These are phyloP conservation scores for Albizia julibrissin DNA, from an alignment of 306 rosid genomes.

Conservation along the genomic window DNA sequence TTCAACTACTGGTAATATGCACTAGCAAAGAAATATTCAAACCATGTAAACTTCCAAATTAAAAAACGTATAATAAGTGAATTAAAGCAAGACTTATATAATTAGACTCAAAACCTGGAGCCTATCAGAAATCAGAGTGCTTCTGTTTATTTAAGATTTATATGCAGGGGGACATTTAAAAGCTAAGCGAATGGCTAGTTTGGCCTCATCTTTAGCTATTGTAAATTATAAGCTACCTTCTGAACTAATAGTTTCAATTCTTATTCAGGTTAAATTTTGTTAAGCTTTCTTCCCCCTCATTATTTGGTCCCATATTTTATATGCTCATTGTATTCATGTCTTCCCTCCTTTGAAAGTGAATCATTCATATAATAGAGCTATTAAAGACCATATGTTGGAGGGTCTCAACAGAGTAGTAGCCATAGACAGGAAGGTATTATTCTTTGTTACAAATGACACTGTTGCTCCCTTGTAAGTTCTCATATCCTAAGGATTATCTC, in stretches of 20 bases:
- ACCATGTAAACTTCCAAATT: too few relatives aligned
- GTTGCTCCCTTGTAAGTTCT: constrained; percentile 79
- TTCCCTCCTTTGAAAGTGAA: constrained; percentile 50
- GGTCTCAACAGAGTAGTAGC: constrained; percentile 79
- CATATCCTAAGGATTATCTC: constrained; percentile 23
- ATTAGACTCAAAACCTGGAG: too few relatives aligned
- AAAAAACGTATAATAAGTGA: too few relatives aligned
- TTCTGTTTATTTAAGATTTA: constrained; percentile 30
- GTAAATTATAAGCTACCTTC: constrained; percentile 59
- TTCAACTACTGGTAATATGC: too few relatives aligned
- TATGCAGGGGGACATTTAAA: constrained; percentile 69
- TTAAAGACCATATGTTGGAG: too few relatives aligned
- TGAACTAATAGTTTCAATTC: constrained; percentile 24
- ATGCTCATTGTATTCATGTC: constrained; percentile 38
- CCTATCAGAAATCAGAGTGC: constrained; percentile 4
- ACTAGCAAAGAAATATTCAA: too few relatives aligned
- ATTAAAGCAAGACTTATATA: too few relatives aligned
- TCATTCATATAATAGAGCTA: constrained; percentile 57
- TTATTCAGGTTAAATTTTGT: constrained; percentile 21
- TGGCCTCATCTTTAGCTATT: constrained; percentile 60
- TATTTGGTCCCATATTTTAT: background rate
- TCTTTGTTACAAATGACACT: constrained; percentile 71
- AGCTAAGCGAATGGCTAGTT: too few relatives aligned
- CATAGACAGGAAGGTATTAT: constrained; percentile 73
- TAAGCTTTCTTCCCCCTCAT: background rate